phyloP scores from a whole-genome alignment of 2,329 filamentous ascomycete species.

The Endocalyx cinctus region DNA sequence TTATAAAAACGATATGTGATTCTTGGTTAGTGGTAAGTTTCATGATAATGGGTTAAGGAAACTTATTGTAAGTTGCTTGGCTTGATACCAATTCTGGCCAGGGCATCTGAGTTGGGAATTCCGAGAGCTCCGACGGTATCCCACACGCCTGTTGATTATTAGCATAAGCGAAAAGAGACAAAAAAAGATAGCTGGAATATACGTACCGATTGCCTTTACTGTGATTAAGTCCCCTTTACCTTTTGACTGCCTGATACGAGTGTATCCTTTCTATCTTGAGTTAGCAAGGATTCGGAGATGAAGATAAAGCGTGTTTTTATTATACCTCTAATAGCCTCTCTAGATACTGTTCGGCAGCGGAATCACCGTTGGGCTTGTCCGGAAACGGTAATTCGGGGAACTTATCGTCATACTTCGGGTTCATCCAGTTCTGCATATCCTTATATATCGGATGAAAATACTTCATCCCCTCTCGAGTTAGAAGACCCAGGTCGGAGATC shows the following conservation, averaged over 20 bases:
- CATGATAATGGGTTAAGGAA: slow-evolving; percentile 6
- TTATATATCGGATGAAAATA: slow-evolving; percentile 53
- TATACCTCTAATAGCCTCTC: slow-evolving; percentile 38
- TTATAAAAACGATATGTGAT: slow-evolving; percentile 48
- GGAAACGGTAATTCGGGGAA: slow-evolving; percentile 44
- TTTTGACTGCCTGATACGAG: slow-evolving; percentile 35
- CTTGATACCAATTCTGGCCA: slow-evolving; percentile 43
- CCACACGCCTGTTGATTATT: slow-evolving; percentile 40
- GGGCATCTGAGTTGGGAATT: slow-evolving; percentile 20
- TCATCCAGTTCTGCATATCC: slow-evolving; percentile 51
- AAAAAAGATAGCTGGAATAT: slow-evolving; percentile 1
- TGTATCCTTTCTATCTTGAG: slow-evolving; percentile 25
- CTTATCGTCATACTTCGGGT: slow-evolving; percentile 39
- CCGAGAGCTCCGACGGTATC: slow-evolving; percentile 46
- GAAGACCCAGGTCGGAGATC: slow-evolving; percentile 45
- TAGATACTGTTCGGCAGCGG: slow-evolving; percentile 39
- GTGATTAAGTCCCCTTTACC: slow-evolving; percentile 38
- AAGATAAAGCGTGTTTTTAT: no score
- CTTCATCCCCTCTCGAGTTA: slow-evolving; percentile 49
- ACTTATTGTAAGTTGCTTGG: slow-evolving; percentile 43
- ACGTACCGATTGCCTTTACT: slow-evolving; percentile 38
- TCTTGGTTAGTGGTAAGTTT: slow-evolving; percentile 24
- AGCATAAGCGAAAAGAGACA: slow-evolving; percentile 6
- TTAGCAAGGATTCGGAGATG: no score
- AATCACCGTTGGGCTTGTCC: slow-evolving; percentile 42